Conservation (phyloP, 495 filamentous ascomycete genomes). For the Talaromyces wortmannii region DNA sequence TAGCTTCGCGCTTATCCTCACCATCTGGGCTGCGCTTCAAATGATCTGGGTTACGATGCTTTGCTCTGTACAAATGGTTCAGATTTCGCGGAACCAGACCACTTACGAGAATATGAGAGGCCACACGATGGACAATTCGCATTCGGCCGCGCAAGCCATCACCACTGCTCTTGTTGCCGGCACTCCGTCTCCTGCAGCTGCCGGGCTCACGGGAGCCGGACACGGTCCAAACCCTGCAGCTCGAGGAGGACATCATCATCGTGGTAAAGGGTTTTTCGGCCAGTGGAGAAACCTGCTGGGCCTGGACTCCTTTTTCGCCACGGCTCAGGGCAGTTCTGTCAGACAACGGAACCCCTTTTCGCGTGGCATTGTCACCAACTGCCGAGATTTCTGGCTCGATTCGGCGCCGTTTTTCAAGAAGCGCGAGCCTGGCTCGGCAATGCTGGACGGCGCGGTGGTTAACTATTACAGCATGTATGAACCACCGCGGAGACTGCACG, state of each 20-base stretch:
- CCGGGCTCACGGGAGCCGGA: constrained; percentile 54
- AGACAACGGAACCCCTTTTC: constrained; percentile 76
- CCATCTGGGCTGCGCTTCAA: constrained; percentile 73
- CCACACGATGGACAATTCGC: constrained; percentile 44
- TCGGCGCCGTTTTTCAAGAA: constrained; percentile 72
- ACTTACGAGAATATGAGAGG: constrained; percentile 93
- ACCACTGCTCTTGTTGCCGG: constrained; percentile 74
- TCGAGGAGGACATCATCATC: constrained; percentile 31
- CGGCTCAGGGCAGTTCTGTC: constrained; percentile 51
- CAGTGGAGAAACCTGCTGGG: constrained; percentile 82
- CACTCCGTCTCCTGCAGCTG: constrained; percentile 57
- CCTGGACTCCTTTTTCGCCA: constrained; percentile 84
- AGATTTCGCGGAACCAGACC: constrained; percentile 85
- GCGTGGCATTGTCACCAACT: constrained; percentile 74
- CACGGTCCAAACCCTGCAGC: constrained; percentile 36
- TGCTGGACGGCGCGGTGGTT: constrained; percentile 70
- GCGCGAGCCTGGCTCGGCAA: constrained; percentile 62
- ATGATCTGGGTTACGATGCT: constrained; percentile 95
- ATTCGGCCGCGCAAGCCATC: constrained; percentile 56
- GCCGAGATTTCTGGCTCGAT: constrained; percentile 95
- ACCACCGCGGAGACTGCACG: constrained; percentile 59
- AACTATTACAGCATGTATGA: constrained; percentile 92
- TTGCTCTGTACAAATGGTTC: constrained; percentile 82
- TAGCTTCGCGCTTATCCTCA: constrained; percentile 72
- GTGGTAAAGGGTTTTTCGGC: constrained; percentile 52